A percentile compares a stretch with the other conserved stretches of the same genome.
These are phyloP conservation scores for Botrytis deweyae DNA, from an alignment of 2,329 filamentous ascomycete species.

Conservation along the genomic window DNA sequence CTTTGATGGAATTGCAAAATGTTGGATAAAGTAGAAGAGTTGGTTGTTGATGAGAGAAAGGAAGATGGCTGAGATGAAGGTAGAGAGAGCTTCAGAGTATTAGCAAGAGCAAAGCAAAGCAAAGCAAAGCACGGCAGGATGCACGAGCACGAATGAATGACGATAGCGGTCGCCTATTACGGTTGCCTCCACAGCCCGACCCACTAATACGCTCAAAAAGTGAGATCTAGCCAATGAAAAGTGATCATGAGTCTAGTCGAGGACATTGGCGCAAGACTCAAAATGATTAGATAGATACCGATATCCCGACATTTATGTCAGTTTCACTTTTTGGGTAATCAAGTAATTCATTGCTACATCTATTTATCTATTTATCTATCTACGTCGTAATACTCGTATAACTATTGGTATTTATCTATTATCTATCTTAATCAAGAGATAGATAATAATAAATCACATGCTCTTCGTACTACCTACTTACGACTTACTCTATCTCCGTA, in stretches of 20 bases:
- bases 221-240: background rate
- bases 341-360: background rate
- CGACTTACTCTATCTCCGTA: no score
- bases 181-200: conserved; percentile 11
- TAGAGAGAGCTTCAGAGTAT: background rate
- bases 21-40: conserved; percentile 27
- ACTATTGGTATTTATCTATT: no score
- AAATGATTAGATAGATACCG: background rate
- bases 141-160: conserved; percentile 19
- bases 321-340: background rate
- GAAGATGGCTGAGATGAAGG: conserved; percentile 16
- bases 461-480: no score
- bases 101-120: background rate
- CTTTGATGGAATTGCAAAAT: conserved; percentile 30
- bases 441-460: no score
- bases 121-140: background rate
- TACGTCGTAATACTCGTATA: no score
- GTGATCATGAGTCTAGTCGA: background rate
- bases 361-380: no score
- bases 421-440: no score
- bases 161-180: conserved; percentile 16
- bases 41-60: conserved; percentile 22
- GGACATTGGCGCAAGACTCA: background rate
- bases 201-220: conserved; percentile 4
- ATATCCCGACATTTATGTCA: conserved; percentile 14